Evolutionary conservation across 495 filamentous ascomycete species (phyloP), one percentile per base, ranked within the genome.

Genomic region (Thermothielavioides terrestris): DNA sequence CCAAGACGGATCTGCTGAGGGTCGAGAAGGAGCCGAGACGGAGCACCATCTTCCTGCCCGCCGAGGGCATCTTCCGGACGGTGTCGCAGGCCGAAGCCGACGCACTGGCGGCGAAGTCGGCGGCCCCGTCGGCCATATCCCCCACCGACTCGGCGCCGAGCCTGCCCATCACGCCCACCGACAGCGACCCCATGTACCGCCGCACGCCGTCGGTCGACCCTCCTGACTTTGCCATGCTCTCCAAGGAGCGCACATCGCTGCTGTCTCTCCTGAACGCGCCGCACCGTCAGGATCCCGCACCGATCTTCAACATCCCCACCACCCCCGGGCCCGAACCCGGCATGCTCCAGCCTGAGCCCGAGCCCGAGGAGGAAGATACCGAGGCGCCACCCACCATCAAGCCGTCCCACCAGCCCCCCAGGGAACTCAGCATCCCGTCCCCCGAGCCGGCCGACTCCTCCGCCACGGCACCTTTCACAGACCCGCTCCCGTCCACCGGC

Each of bases 241-340:
- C 58, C 12, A 67, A 73, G 25, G 58, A 66, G 38, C 71, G 74
- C 34, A 71, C 71, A 0, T 80, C 77, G 4, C 67, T 80, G 4
- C 60, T 77, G 15, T 80, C 76, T 0, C 73, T 80, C n/a, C 72
- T 79, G 49, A 69, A 77, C 46, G 73, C 70, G 0, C 71, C 74
- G 1, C 67, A 68, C 52, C 52, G 68, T 37, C 57, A 62, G 37
- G 63, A 62, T 21, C 55, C 60, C 11, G 44, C 50, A 37, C 34
- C 46, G 2, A 37, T 50, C 2, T 63, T 69, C 42, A 62, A 64
- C 35, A 65, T 71, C 40, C 69, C 70, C 32, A 70, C 61, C 17
- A 64, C 60, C 5, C 54, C 62, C 0, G 63, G 55, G 1, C 58
- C 55, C 21, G 54, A 47, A 7, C 18, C 18, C 6, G 30, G n/a